Conservation (phyloP, 2,329 filamentous ascomycete genomes). For the Trichothecium sympodiale region DNA sequence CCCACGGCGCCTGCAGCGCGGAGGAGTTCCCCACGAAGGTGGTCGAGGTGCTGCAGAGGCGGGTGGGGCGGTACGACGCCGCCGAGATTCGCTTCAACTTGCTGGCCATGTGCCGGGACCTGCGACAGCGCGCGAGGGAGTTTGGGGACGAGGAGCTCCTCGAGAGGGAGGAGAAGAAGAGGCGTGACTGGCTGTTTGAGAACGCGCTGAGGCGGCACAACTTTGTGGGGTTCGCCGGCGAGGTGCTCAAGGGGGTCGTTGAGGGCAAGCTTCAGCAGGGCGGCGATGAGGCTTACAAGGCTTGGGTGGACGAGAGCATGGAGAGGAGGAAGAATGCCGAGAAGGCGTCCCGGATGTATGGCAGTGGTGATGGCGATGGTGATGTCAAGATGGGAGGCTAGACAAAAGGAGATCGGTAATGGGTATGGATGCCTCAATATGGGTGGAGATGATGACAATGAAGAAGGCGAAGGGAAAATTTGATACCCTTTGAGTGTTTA, state of each 20-base stretch:
- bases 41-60: conserved; percentile 73
- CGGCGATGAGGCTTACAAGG: conserved; percentile 52
- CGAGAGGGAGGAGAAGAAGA: conserved; percentile 70
- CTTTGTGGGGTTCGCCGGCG: conserved; percentile 90
- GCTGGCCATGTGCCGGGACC: conserved; percentile 80
- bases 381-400: conserved; percentile 29
- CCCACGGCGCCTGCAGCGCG: conserved; percentile 64
- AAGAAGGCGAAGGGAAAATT: too few species aligned
- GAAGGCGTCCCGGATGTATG: conserved; percentile 10
- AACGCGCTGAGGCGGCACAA: conserved; percentile 88
- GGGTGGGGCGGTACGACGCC: conserved; percentile 74
- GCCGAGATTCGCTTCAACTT: conserved; percentile 94
- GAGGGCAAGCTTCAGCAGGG: conserved; percentile 58
- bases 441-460: too few species aligned
- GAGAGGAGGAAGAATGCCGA: conserved; percentile 36
- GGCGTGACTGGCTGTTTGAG: conserved; percentile 84
- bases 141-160: conserved; percentile 74
- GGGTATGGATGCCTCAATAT: too few species aligned
- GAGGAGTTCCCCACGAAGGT: conserved; percentile 69
- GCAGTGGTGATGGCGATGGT: conserved; percentile 16
- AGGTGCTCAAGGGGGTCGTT: conserved; percentile 82
- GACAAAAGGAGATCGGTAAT: too few species aligned
- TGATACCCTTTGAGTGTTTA: too few species aligned
- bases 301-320: conserved; percentile 62
- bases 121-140: conserved; percentile 64